Base-by-base conservation (phyloP, 495 filamentous ascomycete species). In the Penicillium paxilli region DNA sequence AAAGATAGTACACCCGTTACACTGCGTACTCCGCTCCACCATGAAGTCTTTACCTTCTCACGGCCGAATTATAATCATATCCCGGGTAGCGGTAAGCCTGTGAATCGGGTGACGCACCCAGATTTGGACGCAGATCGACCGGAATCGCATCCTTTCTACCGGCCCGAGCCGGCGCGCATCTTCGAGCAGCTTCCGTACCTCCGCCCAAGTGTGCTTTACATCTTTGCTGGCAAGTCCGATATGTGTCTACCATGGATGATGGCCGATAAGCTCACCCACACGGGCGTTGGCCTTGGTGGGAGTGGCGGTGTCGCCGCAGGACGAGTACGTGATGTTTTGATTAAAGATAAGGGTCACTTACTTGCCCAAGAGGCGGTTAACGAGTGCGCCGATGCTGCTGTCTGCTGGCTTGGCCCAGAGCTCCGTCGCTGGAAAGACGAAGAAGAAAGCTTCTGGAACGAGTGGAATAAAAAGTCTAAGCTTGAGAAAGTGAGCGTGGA, bases 321-420 rank as follows among this genome's bases (percentile, higher is more conserved):
- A 0, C 73, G 85, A n/a, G 92, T 96, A 0, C 75, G 80, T 42
- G 71, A 87, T 48, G 83, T 89, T 3, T 74, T 83, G 14, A 64
- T 97, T 3, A 72, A 86, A 44, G 83, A 80, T 0, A 77, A 77
- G 12, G 91, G 94, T 1, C 94, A 98, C 72, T 68, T 97, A 26
- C 80, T 97, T 44, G 88, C 94, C 1, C 88, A 95, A 79, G 91
- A 96, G 66, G 80, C 81, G 44, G 86, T 87, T 11, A 72, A 62
- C n/a, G 73, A 81, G 54, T 87, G 83, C 44, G 89, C 88, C 6
- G 75, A 82, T 46, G 76, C 83, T 35, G 81, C 82, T 4, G 83
- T 77, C 2, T 64, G 59, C 3, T 96, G 87, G 81, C 63, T 95
- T 37, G 80, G 71, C 0, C 61, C 63, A 40, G 87, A 92, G 64